A percentile compares a stretch with the other conserved stretches of the same genome.
phyloP scores from a whole-genome alignment of 2,329 filamentous ascomycete genomes.

The Anisogramma anomala region DNA sequence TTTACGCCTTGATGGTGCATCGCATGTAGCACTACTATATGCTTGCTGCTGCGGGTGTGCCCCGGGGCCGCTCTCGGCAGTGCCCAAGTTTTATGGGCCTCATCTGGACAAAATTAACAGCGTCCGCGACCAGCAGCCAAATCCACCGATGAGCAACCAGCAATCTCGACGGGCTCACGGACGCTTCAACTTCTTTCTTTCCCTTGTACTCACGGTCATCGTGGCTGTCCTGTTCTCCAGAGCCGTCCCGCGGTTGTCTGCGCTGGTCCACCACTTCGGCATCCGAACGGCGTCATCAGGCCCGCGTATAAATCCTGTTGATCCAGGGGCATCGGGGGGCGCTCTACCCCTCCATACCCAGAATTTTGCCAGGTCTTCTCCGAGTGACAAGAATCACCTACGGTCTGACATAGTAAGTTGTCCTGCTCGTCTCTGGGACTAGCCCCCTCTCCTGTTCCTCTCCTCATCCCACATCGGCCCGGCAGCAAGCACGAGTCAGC shows the following conservation, averaged over 20 bases:
- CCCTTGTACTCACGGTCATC: constrained; percentile 15
- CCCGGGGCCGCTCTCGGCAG: no score
- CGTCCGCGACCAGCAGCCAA: neutral
- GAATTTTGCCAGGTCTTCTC: neutral
- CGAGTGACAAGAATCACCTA: neutral
- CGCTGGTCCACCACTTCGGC: constrained; percentile 13
- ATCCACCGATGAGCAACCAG: constrained; percentile 6
- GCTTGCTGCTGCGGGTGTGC: no score
- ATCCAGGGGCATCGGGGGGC: constrained; percentile 13
- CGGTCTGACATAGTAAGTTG: constrained; percentile 7
- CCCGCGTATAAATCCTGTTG: constrained; percentile 11
- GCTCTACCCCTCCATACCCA: constrained; percentile 13
- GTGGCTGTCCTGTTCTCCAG: constrained; percentile 16
- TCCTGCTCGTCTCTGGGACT: neutral
- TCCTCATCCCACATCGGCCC: neutral
- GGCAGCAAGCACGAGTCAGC: constrained; percentile 13
- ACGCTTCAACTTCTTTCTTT: constrained; percentile 8
- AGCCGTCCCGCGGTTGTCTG: constrained; percentile 15
- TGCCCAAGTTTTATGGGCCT: no score
- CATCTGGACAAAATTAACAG: no score
- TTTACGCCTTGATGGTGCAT: no score
- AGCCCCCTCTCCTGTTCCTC: neutral
- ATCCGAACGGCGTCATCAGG: constrained; percentile 14
- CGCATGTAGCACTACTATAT: no score
- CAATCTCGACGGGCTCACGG: constrained; percentile 5